Evolutionary conservation across 768 basidiomycete species (phyloP), one percentile per base, ranked within the genome.

Genomic region (Boletus pseudo-olivaceus): DNA sequence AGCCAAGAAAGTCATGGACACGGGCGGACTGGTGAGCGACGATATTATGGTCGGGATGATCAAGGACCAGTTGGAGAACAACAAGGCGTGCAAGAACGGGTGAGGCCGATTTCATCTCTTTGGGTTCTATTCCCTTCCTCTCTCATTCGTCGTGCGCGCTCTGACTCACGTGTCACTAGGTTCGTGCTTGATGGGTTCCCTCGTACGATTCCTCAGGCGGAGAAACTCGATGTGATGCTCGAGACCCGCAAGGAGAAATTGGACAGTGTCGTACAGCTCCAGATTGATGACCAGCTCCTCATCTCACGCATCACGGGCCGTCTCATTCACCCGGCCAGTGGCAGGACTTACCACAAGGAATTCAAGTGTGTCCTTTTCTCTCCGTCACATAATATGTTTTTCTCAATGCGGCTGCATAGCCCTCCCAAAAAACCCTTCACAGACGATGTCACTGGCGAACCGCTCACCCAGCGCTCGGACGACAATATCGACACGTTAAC

Each of bases 131-230:
- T 14, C 32, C 5, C 23, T 2, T 27, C 12, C 34, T 35, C 10
- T 26, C 17, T 14, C 34, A 17, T 27, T 44, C 20, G 29, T 40
- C 7, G 0, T 19, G 27, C 11, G 26, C 26, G 17, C 23, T n/a
- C 45, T 47, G 41, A 51, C 34, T 11, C 3, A 32, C 12, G 8
- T 3, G 15, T 20, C 26, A 10, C 15, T 62, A 98, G 96, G 35
- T 99, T 99, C 73, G 97, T 99, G 53, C 80, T 99, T 47, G 97
- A 99, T 66, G 97, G 97, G n/a, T 99, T 99, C 83, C 97, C 97
- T 39, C 87, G 97, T 40, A 98, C 96, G 5, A 92, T 98, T 34
- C 86, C 90, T 10, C 97, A 99, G 66, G 97, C 97, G 3, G 82
- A 95, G 74, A 98, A 97, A 73, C 86, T 99, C 51, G 96, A 96